Conservation (phyloP, 768 basidiomycete genomes). For the Mycena rosella region DNA sequence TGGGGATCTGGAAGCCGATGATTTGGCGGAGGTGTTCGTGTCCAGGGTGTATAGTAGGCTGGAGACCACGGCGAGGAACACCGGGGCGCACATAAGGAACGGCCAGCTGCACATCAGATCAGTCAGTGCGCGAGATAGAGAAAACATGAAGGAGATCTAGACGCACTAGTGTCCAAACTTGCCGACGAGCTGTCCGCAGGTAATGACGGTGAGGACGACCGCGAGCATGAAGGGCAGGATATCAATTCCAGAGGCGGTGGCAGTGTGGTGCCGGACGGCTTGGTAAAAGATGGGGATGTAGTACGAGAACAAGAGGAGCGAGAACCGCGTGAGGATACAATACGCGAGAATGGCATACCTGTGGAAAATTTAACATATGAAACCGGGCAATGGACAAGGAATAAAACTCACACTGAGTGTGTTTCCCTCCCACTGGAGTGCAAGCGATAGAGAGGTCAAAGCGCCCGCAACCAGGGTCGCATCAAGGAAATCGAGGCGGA, state of each 20-base stretch:
- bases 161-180: constrained; percentile 2
- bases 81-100: neutral
- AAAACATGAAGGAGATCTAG: neutral
- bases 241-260: constrained; percentile 16
- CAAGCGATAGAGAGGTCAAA: no score
- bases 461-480: no score
- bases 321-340: constrained; percentile 24
- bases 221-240: constrained; percentile 21
- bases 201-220: constrained; percentile 5
- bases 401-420: neutral
- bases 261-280: no score
- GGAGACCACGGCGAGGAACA: no score
- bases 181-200: constrained; percentile 17
- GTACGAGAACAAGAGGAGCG: no score
- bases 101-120: neutral
- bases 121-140: no score
- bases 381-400: neutral
- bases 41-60: neutral
- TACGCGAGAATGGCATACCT: constrained; percentile 16
- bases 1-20: constrained; percentile 6
- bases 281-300: no score
- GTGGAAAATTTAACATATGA: neutral
- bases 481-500: no score
- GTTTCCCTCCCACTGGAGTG: no score
- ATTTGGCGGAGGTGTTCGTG: neutral